Conservation (phyloP, 2,329 filamentous ascomycete genomes). For the Fonsecaea pedrosoi region DNA sequence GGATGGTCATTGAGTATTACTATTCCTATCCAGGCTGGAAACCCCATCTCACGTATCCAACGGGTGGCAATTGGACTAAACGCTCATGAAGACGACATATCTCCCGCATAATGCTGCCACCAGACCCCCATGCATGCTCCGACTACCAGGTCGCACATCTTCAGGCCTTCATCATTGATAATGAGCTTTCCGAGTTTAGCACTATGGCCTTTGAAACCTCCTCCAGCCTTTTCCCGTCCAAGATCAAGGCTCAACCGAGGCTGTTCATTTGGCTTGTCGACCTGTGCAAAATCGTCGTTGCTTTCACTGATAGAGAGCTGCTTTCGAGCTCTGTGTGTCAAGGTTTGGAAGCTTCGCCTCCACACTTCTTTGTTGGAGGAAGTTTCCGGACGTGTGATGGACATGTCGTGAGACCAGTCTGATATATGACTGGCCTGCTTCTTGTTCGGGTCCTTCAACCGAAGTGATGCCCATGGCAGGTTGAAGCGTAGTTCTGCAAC, state of each 20-base stretch:
- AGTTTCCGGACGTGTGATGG: constrained; percentile 1
- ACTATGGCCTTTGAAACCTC: constrained; percentile 81
- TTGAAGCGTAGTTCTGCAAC: constrained; percentile 92
- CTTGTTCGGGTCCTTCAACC: constrained; percentile 32
- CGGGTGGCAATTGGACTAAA: neutral
- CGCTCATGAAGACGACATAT: constrained; percentile 21
- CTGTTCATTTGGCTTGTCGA: constrained; percentile 18
- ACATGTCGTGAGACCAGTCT: constrained; percentile 8
- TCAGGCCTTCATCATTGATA: constrained; percentile 84
- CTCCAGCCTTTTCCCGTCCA: constrained; percentile 82
- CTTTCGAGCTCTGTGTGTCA: constrained; percentile 34
- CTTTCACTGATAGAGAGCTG: constrained; percentile 26
- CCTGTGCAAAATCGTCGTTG: constrained; percentile 6
- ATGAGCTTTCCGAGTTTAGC: constrained; percentile 95
- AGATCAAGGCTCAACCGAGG: constrained; percentile 72
- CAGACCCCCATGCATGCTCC: constrained; percentile 90
- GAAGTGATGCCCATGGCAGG: constrained; percentile 56
- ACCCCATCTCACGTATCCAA: neutral
- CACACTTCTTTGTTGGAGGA: constrained; percentile 35
- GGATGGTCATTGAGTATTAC: neutral
- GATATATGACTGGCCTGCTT: constrained; percentile 24
- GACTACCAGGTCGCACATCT: constrained; percentile 93
- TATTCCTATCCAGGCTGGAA: neutral
- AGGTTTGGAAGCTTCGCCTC: constrained; percentile 37
- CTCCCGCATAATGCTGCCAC: constrained; percentile 83